A percentile compares a stretch with the other conserved stretches of the same genome.
Conservation (phyloP, 164 flowering plant genomes). For the Sedum album region DNA sequence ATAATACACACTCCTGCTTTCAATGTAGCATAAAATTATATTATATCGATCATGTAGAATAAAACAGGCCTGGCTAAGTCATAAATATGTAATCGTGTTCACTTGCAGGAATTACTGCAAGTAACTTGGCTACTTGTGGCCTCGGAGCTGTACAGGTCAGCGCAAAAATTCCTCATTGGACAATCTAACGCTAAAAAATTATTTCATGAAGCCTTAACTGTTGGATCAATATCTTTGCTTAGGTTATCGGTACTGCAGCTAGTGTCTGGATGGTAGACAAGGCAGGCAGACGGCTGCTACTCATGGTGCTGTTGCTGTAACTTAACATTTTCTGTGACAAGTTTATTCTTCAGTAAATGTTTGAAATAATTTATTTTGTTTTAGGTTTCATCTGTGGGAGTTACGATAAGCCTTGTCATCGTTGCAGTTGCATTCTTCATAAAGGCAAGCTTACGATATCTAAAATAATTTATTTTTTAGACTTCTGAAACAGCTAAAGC, state of each 20-base stretch:
- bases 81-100: background rate
- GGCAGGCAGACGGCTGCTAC: slow-evolving; percentile 41
- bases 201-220: background rate
- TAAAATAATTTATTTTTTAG: background rate
- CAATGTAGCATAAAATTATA: background rate
- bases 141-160: slow-evolving; percentile 36
- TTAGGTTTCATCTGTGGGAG: slow-evolving; percentile 29
- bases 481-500: background rate
- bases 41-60: background rate
- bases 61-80: background rate
- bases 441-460: slow-evolving; percentile 22
- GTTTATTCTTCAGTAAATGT: background rate
- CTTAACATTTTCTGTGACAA: background rate
- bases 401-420: slow-evolving; percentile 29
- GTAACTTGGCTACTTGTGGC: slow-evolving; percentile 29
- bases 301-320: slow-evolving; percentile 19
- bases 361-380: background rate
- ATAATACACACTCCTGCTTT: background rate
- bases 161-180: background rate
- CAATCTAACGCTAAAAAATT: background rate
- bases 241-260: slow-evolving; percentile 36
- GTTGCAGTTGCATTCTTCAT: slow-evolving; percentile 36
- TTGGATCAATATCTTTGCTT: background rate
- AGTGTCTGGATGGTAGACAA: slow-evolving; percentile 34
- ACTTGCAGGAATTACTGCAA: slow-evolving; percentile 29